Evolutionary conservation across 352 stramenopile genomes (phyloP), one percentile per base, ranked within the genome.

Genomic region (Saprolegnia parasitica): DNA sequence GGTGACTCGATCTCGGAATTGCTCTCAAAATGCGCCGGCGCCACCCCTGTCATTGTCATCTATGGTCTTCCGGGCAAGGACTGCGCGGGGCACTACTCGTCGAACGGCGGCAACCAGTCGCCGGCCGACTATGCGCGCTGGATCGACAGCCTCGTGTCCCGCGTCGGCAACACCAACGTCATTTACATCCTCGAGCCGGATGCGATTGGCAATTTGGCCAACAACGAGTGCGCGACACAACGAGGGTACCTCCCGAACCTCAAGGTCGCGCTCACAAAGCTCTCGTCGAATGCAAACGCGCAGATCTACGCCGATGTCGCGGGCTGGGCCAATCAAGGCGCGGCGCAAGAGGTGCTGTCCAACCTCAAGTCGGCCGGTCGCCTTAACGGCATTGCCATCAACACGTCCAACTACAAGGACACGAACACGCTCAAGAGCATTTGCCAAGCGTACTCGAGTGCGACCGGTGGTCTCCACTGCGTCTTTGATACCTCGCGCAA

Each of bases 31-130:
- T 60, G 52, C 75, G 76, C 2, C 83, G 46, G 47, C 13, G 20
- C 35, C 6, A 71, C 35, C n/a, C 23, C 24, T 4, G 83, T 42
- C 3, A 71, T 90, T 46, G 79, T 87, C 8, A 77, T 92, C 5
- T 90, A 92, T 54, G 84, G 78, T 16, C 72, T 92, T 35, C 84
- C 84, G 29, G 81, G 81, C 68, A 92, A 92, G 70, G 84, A 92
- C 65, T 92, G 84, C 65, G 67, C 74, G n/a, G 75, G 72, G 10
- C 71, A 74, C 5, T 79, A 78, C 23, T 91, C 84, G 11, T 21
- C 10, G 11, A 16, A 6, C 24, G 52, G 52, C 24, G 20, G 13
- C 45, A 73, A 61, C 15, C 70, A 77, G n/a, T 86, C 65, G 60
- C 71, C 75, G 0, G 74, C 73, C 39, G 77, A 85, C 56, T 87